phyloP scores from a whole-genome alignment of 495 filamentous ascomycete genomes.

The Aspergillus homomorphus region DNA sequence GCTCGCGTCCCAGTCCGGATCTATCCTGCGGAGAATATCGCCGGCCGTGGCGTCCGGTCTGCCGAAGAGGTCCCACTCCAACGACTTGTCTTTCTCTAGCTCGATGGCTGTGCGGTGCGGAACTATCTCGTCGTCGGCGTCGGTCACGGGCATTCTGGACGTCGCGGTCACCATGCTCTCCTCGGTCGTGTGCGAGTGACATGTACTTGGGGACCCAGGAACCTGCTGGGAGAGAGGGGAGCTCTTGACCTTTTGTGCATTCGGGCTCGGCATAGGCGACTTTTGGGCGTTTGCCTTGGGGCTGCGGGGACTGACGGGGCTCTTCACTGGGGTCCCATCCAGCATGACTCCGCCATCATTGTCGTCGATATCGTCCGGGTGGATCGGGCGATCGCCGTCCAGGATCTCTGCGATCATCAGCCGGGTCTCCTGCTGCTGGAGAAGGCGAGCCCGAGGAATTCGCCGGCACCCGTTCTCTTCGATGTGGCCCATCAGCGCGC shows the following conservation, averaged over 20 bases:
- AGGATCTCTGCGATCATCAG: constrained; percentile 30
- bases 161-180: not conserved
- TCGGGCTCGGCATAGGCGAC: not conserved
- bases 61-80: not conserved
- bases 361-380: not conserved
- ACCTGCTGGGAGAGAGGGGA: not conserved
- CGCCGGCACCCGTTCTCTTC: constrained; percentile 43
- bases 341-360: constrained; percentile 15
- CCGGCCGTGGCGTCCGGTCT: not conserved
- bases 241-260: not conserved
- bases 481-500: constrained; percentile 47
- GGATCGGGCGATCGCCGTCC: not conserved
- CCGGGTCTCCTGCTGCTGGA: constrained; percentile 38
- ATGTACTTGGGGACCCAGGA: too few relatives aligned
- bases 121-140: not conserved
- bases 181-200: not conserved
- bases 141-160: not conserved
- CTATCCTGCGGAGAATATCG: constrained; percentile 13
- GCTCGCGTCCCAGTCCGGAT: constrained; percentile 23
- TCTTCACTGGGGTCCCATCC: not conserved
- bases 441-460: constrained; percentile 30
- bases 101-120: not conserved
- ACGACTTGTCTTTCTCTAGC: not conserved
- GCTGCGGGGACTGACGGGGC: not conserved
- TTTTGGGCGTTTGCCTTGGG: not conserved